Evolutionary conservation across 345 rosid genomes (phyloP).

Genomic region (Euclidium syriacum): DNA sequence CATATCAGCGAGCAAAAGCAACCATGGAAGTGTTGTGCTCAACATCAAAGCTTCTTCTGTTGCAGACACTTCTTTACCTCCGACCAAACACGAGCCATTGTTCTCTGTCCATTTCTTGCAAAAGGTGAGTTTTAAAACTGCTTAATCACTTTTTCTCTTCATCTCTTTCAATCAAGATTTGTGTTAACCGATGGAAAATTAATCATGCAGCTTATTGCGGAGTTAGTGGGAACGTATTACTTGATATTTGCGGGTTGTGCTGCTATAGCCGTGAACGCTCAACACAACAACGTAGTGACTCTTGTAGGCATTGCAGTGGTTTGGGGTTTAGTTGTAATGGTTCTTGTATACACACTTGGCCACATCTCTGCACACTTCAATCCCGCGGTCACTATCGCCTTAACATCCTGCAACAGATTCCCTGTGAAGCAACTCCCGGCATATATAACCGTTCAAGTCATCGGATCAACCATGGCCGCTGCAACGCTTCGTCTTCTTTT

Average conservation of each 20-base stretch:
- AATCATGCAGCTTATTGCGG: conserved; percentile 33
- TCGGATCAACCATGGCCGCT: conserved; percentile 70
- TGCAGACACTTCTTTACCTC: conserved; percentile 17
- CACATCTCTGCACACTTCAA: conserved; percentile 54
- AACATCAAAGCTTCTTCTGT: conserved; percentile 38
- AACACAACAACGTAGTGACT: conserved; percentile 18
- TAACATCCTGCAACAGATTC: conserved; percentile 28
- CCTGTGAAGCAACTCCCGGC: conserved; percentile 61
- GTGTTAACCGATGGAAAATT: not conserved
- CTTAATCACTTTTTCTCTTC: not conserved
- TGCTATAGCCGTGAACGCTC: conserved; percentile 31
- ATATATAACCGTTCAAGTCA: conserved; percentile 57
- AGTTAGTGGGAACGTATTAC: conserved; percentile 44
- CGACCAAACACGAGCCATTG: conserved; percentile 22
- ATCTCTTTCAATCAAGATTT: not conserved
- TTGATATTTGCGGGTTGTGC: conserved; percentile 44
- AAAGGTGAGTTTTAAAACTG: conserved; percentile 36
- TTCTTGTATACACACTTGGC: conserved; percentile 38
- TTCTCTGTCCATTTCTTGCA: conserved; percentile 60
- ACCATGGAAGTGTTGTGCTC: conserved; percentile 33
- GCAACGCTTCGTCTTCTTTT: conserved; percentile 73
- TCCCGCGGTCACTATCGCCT: conserved; percentile 46
- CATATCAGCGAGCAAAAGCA: conserved; percentile 28
- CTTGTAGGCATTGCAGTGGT: conserved; percentile 36
- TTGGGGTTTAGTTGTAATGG: conserved; percentile 43